Percentiles rank a stretch among this genome's conserved stretches.
phyloP scores from a whole-genome alignment of 2,329 filamentous ascomycete species.

The Fusarium sp. region DNA sequence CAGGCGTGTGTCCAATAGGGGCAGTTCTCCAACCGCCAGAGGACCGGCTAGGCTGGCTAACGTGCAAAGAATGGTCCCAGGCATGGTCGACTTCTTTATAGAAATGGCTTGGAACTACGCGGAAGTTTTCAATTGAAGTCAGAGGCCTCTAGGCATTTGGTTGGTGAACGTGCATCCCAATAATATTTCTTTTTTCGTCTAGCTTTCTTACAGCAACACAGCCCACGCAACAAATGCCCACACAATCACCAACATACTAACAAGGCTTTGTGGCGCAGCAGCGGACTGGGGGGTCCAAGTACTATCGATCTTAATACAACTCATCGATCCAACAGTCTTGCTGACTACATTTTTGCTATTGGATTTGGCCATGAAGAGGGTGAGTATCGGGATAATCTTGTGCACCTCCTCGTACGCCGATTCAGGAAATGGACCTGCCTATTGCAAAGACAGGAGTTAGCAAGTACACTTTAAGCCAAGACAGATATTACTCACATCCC shows the following conservation, averaged over 20 bases:
- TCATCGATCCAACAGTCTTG: neutral
- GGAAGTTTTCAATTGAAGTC: neutral
- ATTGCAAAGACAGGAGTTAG: neutral
- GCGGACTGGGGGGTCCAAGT: neutral
- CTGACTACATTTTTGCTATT: neutral
- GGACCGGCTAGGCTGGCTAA: neutral
- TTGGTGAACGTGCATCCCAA: neutral
- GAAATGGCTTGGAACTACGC: neutral
- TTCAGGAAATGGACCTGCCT: neutral
- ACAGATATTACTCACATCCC: neutral
- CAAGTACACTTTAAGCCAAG: neutral
- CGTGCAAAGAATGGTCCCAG: neutral
- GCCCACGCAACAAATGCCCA: neutral
- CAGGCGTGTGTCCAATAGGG: neutral
- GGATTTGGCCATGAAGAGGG: neutral
- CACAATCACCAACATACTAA: neutral
- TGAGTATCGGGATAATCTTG: neutral
- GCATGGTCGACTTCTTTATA: neutral
- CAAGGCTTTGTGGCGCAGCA: neutral
- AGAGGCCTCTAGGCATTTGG: neutral
- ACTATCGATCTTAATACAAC: neutral
- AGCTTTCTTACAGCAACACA: neutral
- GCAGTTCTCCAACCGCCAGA: neutral
- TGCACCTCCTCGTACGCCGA: neutral
- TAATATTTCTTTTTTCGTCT: neutral